phyloP scores from a whole-genome alignment of 1,284 basidiomycete species.

The Malassezia caprae region DNA sequence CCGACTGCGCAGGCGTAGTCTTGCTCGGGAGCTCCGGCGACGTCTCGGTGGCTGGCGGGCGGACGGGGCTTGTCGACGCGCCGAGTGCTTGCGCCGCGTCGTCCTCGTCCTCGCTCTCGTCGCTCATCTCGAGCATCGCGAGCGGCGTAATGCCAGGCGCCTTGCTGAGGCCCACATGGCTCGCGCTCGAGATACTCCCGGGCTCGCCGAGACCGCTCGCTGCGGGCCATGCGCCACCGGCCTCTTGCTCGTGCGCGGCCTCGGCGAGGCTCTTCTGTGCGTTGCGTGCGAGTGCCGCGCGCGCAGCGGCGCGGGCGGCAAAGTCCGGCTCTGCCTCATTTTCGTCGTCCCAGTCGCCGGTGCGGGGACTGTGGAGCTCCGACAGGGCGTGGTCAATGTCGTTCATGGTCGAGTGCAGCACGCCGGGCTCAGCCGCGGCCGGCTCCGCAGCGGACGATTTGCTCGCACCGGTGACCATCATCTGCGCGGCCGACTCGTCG shows the following conservation, averaged over 20 bases:
- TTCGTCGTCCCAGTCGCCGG: slow-evolving; percentile 22
- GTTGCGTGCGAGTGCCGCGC: slow-evolving; percentile 42
- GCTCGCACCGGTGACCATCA: slow-evolving; percentile 22
- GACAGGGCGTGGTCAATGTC: slow-evolving; percentile 46
- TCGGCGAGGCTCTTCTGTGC: slow-evolving; percentile 36
- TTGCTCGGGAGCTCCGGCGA: not conserved
- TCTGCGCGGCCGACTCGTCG: slow-evolving; percentile 21
- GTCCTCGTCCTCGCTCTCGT: slow-evolving; percentile 42
- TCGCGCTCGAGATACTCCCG: slow-evolving; percentile 1
- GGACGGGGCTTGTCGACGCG: not conserved
- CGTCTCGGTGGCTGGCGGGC: not conserved
- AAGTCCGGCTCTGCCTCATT: slow-evolving; percentile 22
- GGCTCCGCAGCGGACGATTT: not conserved
- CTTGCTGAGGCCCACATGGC: slow-evolving; percentile 3
- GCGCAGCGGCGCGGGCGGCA: slow-evolving; percentile 28
- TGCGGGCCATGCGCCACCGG: slow-evolving; percentile 21
- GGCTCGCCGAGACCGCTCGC: slow-evolving; percentile 13
- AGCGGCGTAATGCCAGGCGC: slow-evolving; percentile 21
- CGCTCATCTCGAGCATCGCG: slow-evolving; percentile 41
- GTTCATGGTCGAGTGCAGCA: slow-evolving; percentile 45
- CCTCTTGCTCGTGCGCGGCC: slow-evolving; percentile 27
- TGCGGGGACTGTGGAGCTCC: slow-evolving; percentile 26
- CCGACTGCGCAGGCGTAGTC: not conserved
- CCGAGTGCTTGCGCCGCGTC: not conserved
- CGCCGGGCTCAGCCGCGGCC: slow-evolving; percentile 19